phyloP scores from a whole-genome alignment of 305 asterid species.

The Fraxinus ornus region DNA sequence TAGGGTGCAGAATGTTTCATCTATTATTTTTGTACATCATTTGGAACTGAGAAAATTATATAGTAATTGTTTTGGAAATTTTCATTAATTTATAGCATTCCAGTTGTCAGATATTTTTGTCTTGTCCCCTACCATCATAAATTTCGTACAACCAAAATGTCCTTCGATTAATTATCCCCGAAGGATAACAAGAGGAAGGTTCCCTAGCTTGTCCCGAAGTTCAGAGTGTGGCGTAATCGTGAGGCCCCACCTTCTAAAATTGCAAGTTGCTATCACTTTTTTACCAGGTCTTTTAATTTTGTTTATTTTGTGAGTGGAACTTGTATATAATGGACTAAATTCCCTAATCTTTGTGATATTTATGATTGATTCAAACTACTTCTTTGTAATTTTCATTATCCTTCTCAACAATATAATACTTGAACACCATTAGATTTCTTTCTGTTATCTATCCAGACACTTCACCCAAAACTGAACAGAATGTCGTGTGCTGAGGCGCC shows the following conservation, averaged over 20 bases:
- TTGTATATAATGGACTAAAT: background rate
- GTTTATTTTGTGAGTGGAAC: background rate
- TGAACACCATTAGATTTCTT: background rate
- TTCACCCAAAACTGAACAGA: slow-evolving; percentile 65
- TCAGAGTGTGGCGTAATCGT: background rate
- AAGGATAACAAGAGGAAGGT: background rate
- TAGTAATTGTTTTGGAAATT: background rate
- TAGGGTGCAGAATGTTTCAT: background rate
- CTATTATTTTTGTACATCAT: background rate
- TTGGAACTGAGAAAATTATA: background rate
- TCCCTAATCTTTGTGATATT: background rate
- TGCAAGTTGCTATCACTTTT: background rate
- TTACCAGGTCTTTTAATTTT: background rate
- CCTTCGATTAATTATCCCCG: background rate
- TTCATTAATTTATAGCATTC: background rate
- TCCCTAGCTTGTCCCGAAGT: background rate
- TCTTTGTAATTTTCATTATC: background rate
- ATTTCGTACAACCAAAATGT: background rate
- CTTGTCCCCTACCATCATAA: background rate
- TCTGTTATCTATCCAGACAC: slow-evolving; percentile 47
- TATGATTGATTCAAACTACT: background rate
- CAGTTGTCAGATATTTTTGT: background rate
- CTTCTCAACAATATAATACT: background rate
- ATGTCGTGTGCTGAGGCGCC: slow-evolving; percentile 42
- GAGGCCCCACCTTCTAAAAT: background rate